phyloP scores from a whole-genome alignment of 495 filamentous ascomycete genomes.

The Xylaria nigripes region DNA sequence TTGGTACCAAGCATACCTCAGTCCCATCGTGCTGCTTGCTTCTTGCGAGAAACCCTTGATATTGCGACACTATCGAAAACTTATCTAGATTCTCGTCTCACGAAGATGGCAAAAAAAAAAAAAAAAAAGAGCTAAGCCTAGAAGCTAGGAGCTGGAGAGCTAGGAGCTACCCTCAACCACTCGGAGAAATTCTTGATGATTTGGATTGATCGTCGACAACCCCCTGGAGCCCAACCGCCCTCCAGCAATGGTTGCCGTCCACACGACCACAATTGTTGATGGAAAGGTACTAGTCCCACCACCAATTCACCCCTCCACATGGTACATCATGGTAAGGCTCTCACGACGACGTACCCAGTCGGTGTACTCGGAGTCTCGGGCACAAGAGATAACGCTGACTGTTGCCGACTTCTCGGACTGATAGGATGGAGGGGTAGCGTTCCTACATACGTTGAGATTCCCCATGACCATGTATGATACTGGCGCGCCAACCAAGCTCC shows the following conservation, averaged over 20 bases:
- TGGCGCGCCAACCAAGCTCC: not conserved
- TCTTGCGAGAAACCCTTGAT: not conserved
- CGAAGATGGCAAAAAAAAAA: not conserved
- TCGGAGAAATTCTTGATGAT: constrained; percentile 8
- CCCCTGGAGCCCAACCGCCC: constrained; percentile 1
- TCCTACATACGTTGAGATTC: not conserved
- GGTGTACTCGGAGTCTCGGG: not conserved
- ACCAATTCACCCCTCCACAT: not conserved
- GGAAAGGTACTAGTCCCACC: not conserved
- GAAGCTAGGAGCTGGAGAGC: not conserved
- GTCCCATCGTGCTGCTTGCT: not conserved
- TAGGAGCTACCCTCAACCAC: constrained; percentile 1
- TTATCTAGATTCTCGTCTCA: not conserved
- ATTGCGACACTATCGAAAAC: not conserved
- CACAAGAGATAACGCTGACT: not conserved
- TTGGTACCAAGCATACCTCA: not conserved
- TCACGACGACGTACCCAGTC: not conserved
- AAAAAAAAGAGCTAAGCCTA: not conserved
- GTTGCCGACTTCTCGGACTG: not conserved
- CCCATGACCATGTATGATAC: not conserved
- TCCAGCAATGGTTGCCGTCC: not conserved
- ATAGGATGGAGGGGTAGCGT: not conserved
- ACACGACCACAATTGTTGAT: not conserved
- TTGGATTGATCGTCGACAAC: constrained; percentile 3
- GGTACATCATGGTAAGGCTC: not conserved